Evolutionary conservation across 164 flowering plant species (phyloP).

Genomic region (Piper longum): DNA sequence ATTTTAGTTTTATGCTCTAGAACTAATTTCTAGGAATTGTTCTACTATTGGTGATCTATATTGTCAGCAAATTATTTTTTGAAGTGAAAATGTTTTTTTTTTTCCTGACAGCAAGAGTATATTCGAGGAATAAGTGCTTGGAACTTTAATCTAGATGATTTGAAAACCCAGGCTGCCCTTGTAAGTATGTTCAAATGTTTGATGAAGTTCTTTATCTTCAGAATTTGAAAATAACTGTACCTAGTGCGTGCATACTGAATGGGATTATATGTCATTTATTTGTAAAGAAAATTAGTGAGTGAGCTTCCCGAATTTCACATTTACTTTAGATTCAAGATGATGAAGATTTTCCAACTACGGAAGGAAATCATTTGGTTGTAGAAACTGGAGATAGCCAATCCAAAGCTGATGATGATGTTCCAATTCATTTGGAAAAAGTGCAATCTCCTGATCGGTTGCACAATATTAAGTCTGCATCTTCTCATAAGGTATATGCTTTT

Average conservation of each 20-base stretch:
- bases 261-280: too few relatives aligned
- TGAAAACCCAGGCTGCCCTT: constrained; percentile 85
- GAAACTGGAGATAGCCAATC: constrained; percentile 21
- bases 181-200: constrained; percentile 30
- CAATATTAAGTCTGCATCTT: constrained; percentile 20
- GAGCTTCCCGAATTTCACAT: neutral
- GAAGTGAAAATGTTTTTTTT: neutral
- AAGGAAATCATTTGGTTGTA: constrained; percentile 5
- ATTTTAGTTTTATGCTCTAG: neutral
- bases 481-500: constrained; percentile 7
- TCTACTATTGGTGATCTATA: neutral
- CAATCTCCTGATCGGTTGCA: constrained; percentile 23
- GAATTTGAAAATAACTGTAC: neutral
- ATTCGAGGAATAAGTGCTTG: constrained; percentile 95
- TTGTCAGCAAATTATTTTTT: neutral
- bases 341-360: constrained; percentile 31
- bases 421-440: constrained; percentile 14
- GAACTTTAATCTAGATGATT: constrained; percentile 91
- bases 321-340: constrained; percentile 60
- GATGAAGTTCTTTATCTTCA: neutral
- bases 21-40: neutral
- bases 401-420: constrained; percentile 18
- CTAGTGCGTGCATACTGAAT: neutral
- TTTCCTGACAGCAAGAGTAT: constrained; percentile 72
- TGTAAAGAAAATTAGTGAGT: neutral